A percentile compares a stretch with the other conserved stretches of the same genome.
Conservation (phyloP, 805 yeast species). For the Ogataea trehaloabstinens region DNA sequence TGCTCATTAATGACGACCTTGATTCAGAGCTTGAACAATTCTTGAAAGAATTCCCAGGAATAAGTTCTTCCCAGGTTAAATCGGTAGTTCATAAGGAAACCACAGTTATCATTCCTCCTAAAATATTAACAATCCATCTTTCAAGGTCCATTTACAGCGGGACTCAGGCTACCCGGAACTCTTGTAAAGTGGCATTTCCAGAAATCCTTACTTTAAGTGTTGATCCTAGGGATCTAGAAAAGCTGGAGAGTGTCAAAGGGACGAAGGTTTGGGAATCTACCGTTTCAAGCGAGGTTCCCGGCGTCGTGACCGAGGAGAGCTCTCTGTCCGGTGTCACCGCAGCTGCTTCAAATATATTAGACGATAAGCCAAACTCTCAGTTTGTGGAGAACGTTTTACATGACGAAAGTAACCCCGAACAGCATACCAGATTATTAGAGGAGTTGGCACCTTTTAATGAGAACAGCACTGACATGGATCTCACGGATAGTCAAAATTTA, state of each 20-base stretch:
- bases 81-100: slow-evolving; percentile 69
- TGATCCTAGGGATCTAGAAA: slow-evolving; percentile 33
- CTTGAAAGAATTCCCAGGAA: slow-evolving; percentile 41
- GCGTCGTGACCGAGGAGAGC: slow-evolving; percentile 31
- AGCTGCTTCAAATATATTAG: slow-evolving; percentile 14
- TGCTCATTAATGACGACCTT: slow-evolving; percentile 65
- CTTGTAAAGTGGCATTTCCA: slow-evolving; percentile 67
- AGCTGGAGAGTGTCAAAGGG: slow-evolving; percentile 3
- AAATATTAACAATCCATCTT: slow-evolving; percentile 72
- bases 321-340: slow-evolving; percentile 14
- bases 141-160: slow-evolving; percentile 80
- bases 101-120: slow-evolving; percentile 63
- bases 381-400: slow-evolving; percentile 18
- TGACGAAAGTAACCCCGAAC: slow-evolving; percentile 9
- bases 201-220: slow-evolving; percentile 51
- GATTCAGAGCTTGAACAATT: slow-evolving; percentile 47
- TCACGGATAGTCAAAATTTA: neutral
- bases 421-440: neutral
- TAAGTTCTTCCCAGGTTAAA: slow-evolving; percentile 35
- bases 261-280: neutral
- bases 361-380: slow-evolving; percentile 23
- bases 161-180: slow-evolving; percentile 64
- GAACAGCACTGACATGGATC: neutral
- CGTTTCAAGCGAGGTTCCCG: slow-evolving; percentile 11
- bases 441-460: no score